phyloP scores from a whole-genome alignment of 306 rosid genomes.

The Cucurbita pepo region DNA sequence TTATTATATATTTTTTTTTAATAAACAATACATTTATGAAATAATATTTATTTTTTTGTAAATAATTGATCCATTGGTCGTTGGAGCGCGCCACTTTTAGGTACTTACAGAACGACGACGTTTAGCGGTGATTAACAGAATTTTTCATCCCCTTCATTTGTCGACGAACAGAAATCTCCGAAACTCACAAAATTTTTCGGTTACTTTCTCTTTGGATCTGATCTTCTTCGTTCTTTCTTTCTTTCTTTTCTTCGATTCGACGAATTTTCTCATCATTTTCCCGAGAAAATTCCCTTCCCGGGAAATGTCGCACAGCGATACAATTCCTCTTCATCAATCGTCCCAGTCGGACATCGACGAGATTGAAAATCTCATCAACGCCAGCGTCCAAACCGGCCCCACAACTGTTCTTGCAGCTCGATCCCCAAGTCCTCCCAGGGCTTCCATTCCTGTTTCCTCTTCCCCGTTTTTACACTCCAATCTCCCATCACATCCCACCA shows the following conservation, averaged over 20 bases:
- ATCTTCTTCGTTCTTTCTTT: background rate
- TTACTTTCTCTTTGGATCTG: background rate
- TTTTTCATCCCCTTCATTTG: background rate
- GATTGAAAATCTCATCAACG: conserved; percentile 90
- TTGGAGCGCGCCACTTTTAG: too few relatives aligned
- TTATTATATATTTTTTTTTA: too few relatives aligned
- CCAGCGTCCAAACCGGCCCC: conserved; percentile 43
- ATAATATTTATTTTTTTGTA: too few relatives aligned
- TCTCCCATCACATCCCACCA: conserved; percentile 13
- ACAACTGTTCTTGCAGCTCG: conserved; percentile 57
- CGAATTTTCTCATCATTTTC: conserved; percentile 3
- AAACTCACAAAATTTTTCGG: background rate
- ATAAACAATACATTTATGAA: too few relatives aligned
- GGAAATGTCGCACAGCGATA: conserved; percentile 77
- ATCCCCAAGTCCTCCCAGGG: conserved; percentile 69
- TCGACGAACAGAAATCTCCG: background rate
- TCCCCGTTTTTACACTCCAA: conserved; percentile 30
- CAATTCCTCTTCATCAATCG: conserved; percentile 76
- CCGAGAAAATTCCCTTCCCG: conserved; percentile 4
- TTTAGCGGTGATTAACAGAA: background rate
- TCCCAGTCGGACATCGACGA: conserved; percentile 97
- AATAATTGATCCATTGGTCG: too few relatives aligned
- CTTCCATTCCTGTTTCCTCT: conserved; percentile 76
- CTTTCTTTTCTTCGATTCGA: background rate
- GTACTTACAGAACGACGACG: background rate